Evolutionary conservation across 176 grass and related monocot genomes (phyloP).

Genomic region (Poa pratensis): DNA sequence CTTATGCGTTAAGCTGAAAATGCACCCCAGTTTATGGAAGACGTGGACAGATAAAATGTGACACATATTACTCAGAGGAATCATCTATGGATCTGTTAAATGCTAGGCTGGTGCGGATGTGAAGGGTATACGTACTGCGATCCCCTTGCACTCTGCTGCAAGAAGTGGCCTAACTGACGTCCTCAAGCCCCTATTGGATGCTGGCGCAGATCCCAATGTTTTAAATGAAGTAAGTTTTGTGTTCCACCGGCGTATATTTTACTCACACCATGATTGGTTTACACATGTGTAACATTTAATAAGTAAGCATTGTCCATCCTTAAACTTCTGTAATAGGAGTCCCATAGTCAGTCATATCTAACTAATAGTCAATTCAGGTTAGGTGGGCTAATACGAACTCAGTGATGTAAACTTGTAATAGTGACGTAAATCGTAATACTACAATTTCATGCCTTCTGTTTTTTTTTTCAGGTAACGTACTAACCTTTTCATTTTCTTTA

Average conservation of each 20-base stretch:
- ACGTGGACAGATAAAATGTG: not conserved
- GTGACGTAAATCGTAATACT: not conserved
- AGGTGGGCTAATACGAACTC: not conserved
- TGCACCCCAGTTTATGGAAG: not conserved
- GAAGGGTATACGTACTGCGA: not conserved
- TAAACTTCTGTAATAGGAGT: not conserved
- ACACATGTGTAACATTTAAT: not conserved
- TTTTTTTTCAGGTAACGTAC: not conserved
- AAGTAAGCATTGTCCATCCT: not conserved
- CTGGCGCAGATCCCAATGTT: slow-evolving; percentile 4
- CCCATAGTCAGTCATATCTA: not conserved
- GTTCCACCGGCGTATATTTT: not conserved
- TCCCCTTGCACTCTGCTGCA: not conserved
- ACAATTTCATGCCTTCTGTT: not conserved
- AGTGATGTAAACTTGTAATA: not conserved
- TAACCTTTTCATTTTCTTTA: not conserved
- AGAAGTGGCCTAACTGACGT: not conserved
- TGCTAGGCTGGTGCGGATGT: slow-evolving; percentile 13
- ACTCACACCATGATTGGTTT: not conserved
- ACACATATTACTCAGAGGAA: not conserved
- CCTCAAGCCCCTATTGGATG: not conserved
- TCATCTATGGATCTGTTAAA: not conserved
- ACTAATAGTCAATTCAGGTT: not conserved
- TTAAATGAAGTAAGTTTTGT: not conserved
- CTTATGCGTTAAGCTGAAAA: not conserved